Base-by-base conservation (phyloP, 1,284 basidiomycete genomes). In the Lentinula novae-zelandiae region DNA sequence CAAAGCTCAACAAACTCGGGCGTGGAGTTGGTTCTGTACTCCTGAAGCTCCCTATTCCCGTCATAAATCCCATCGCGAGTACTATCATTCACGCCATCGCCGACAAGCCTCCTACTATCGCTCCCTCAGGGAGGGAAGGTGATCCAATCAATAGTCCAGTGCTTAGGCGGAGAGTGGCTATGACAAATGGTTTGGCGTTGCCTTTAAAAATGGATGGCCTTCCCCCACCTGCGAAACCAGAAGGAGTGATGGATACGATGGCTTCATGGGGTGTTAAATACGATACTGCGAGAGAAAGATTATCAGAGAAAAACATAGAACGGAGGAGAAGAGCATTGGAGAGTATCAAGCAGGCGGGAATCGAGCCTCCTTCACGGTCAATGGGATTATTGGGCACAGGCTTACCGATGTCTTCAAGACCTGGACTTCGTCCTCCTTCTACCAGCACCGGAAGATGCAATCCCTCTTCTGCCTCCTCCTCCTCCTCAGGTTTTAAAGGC, bases 231-330 rank as follows among this genome's bases (percentile, higher is more conserved):
- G 40, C 49, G 49, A 67, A 65, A 53, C 62, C 68, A 20, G 36
- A 65, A 36, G 65, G 67, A 10, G 57, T 65, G 27, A 64, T 68
- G 62, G 68, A 69, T 34, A 63, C 58, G 49, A 60, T 67, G 57
- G 51, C 54, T 4, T 42, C 60, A 27, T 63, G 66, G 64, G 63
- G 63, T 31, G 60, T 69, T 27, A 64, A 58, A 50, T 58, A 65
- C 10, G 64, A 67, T 44, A 39, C 60, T 42, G 62, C 62, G 61
- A 55, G 13, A 51, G 54, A 61, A 13, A 59, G 52, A 22, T 46
- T 61, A 40, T 55, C 36, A 40, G 64, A 68, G 62, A 61, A 17
- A 10, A 62, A 61, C 40, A 62, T 61, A 2, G 63, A 66, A 55
- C 42, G 64, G 33, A 46, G 53, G 49, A 53, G 59, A 42, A 58